phyloP scores from a whole-genome alignment of 495 filamentous ascomycete species.

The Durotheca rogersii region DNA sequence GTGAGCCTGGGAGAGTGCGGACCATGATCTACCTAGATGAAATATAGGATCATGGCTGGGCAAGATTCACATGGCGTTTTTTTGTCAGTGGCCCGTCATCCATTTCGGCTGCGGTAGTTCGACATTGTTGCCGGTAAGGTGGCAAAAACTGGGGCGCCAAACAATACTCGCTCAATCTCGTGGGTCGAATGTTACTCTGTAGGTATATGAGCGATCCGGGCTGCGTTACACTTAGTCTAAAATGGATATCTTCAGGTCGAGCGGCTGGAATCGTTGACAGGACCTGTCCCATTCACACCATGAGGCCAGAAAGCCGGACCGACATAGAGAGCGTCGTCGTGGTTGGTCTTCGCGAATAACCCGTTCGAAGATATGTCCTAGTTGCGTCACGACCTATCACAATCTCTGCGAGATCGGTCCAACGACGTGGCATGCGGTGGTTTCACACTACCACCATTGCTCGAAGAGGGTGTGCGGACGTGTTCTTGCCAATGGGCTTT shows the following conservation, averaged over 20 bases:
- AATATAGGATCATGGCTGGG: slow-evolving; percentile 3
- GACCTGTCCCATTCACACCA: slow-evolving; percentile 2
- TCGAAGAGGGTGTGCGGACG: slow-evolving; percentile 12
- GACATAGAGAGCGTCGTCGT: background rate
- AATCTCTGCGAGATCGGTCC: slow-evolving; percentile 31
- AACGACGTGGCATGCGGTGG: slow-evolving; percentile 21
- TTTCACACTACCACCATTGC: slow-evolving; percentile 17
- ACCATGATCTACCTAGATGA: slow-evolving; percentile 1
- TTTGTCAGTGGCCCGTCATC: slow-evolving; percentile 9
- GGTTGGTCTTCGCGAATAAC: slow-evolving; percentile 1
- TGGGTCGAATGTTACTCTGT: slow-evolving; percentile 12
- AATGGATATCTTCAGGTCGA: background rate
- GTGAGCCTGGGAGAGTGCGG: background rate
- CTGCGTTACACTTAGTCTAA: background rate
- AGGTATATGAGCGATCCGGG: background rate
- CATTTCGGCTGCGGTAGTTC: slow-evolving; percentile 23
- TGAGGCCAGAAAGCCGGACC: slow-evolving; percentile 7
- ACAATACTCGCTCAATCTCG: slow-evolving; percentile 7
- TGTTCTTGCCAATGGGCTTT: slow-evolving; percentile 9
- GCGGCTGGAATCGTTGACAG: background rate
- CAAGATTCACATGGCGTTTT: slow-evolving; percentile 1
- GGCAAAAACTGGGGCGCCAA: slow-evolving; percentile 5
- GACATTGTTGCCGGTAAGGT: slow-evolving; percentile 5
- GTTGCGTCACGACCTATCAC: slow-evolving; percentile 25
- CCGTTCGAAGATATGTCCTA: slow-evolving; percentile 6